Percentiles rank a stretch among this genome's conserved stretches.
Conservation (phyloP, 2,329 filamentous ascomycete genomes). For the Ophiostoma quercus region DNA sequence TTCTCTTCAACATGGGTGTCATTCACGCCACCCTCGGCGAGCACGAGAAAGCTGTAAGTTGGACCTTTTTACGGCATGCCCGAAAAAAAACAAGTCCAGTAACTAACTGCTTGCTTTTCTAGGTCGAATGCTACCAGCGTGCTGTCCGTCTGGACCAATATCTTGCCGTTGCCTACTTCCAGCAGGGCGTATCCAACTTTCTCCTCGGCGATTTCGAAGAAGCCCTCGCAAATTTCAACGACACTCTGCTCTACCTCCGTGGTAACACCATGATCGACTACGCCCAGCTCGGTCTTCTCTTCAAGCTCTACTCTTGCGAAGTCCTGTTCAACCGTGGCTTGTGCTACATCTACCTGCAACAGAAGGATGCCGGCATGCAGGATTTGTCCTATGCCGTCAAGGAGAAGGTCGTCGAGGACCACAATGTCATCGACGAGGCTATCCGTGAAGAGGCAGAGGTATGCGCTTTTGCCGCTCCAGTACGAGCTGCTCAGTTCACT, state of each 20-base stretch:
- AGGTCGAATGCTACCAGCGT: slow-evolving; percentile 94
- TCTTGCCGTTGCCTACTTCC: slow-evolving; percentile 95
- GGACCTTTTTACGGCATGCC: neutral
- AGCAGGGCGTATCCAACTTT: slow-evolving; percentile 97
- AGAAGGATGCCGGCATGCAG: slow-evolving; percentile 83
- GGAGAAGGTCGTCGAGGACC: slow-evolving; percentile 92
- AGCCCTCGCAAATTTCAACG: slow-evolving; percentile 96
- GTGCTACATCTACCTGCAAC: slow-evolving; percentile 94
- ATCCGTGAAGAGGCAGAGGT: slow-evolving; percentile 91
- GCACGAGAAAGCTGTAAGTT: slow-evolving; percentile 85
- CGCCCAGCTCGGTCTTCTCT: slow-evolving; percentile 87
- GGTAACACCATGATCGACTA: slow-evolving; percentile 98
- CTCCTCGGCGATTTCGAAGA: slow-evolving; percentile 95
- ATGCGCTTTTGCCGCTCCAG: slow-evolving; percentile 30
- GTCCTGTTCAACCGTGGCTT: slow-evolving; percentile 95
- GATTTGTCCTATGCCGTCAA: slow-evolving; percentile 87
- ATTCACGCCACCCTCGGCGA: slow-evolving; percentile 95
- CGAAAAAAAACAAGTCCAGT: neutral
- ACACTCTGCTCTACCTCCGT: slow-evolving; percentile 86
- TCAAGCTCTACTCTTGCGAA: slow-evolving; percentile 96
- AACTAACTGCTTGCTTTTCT: slow-evolving; percentile 19
- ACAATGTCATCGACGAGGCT: slow-evolving; percentile 96
- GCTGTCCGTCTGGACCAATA: slow-evolving; percentile 89
- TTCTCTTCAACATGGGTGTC: slow-evolving; percentile 96
- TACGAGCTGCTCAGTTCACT: neutral